Base-by-base conservation (phyloP, 2,329 filamentous ascomycete genomes). In the Aspergillus unguis region DNA sequence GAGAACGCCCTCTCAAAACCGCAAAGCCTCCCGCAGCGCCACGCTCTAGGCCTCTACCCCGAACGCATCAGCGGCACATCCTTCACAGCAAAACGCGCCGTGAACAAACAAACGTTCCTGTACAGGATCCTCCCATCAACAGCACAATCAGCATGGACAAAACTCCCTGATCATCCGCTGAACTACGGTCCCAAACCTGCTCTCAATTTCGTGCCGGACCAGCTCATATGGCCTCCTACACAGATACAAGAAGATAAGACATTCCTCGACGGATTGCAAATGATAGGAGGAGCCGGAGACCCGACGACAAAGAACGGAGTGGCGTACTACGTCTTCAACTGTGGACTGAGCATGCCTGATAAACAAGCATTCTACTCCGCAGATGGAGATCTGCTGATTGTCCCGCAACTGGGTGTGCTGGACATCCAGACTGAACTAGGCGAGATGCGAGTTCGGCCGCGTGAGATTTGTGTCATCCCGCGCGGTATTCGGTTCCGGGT, bases 291-390 rank as follows among this genome's bases (percentile, higher is more conserved):
- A 4, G 48, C 48, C 2, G 48, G 48, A 8, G 48, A 50, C 7
- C 41, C 48, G 3, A 50, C 48, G 6, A 25, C 26, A 5, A 50
- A 50, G 40, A 50, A 50, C 10, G 48, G 48, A 1, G 48, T 50
- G 4, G 48, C 40, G 32, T 50, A 50, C 29, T 50, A 50, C 26
- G 42, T 50, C 10, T 50, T 44, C 9, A 50, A 32, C n/a, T 50
- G 48, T 32, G 48, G 48, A 4, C n/a, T 44, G 9, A 38, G 40
- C 40, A 50, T 50, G 48, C 32, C 31, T 23, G 17, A 31, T 11
- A 50, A 50, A n/a, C 48, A 50, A 28, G 48, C 48, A 1, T 50
- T 50, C n/a, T 50, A 50, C 40, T 50, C 48, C 3, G 48, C 48
- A 5, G 48, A 50, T 23, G 48, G 48, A 10, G 48, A 50, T 27